phyloP scores from a whole-genome alignment of 768 basidiomycete genomes.

The Chalciporus pseudorubinellus region DNA sequence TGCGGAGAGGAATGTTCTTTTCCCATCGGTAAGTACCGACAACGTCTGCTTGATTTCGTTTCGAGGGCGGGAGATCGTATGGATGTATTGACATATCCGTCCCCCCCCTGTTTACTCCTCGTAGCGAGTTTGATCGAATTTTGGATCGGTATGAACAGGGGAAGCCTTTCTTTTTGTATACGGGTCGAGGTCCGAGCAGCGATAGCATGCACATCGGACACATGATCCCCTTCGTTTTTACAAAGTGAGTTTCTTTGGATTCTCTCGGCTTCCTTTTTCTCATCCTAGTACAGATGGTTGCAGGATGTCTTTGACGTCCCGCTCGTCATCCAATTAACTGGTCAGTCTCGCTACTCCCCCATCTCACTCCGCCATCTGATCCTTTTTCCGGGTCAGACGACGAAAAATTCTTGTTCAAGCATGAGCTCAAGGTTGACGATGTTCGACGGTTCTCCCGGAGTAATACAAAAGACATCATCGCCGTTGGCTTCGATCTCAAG shows the following conservation, averaged over 20 bases:
- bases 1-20: conserved; percentile 94
- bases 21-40: conserved; percentile 77
- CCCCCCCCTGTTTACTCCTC: neutral
- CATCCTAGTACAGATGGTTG: conserved; percentile 65
- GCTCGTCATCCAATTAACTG: conserved; percentile 92
- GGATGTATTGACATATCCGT: conserved; percentile 2
- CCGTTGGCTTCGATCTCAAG: conserved; percentile 86
- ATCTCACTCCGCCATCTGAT: neutral
- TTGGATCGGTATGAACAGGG: conserved; percentile 94
- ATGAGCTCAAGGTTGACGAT: conserved; percentile 87
- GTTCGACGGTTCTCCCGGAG: conserved; percentile 75
- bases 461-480: conserved; percentile 96
- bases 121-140: conserved; percentile 89
- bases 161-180: conserved; percentile 98
- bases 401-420: conserved; percentile 98
- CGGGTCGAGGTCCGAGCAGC: conserved; percentile 93
- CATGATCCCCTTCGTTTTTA: conserved; percentile 96
- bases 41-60: neutral
- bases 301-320: conserved; percentile 96
- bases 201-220: conserved; percentile 98
- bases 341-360: conserved; percentile 39
- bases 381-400: conserved; percentile 59
- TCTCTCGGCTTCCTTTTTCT: neutral
- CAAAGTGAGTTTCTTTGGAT: conserved; percentile 61
- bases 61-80: neutral